Base-by-base conservation (phyloP, 257 asterid genomes). In the Petunia secreta region DNA sequence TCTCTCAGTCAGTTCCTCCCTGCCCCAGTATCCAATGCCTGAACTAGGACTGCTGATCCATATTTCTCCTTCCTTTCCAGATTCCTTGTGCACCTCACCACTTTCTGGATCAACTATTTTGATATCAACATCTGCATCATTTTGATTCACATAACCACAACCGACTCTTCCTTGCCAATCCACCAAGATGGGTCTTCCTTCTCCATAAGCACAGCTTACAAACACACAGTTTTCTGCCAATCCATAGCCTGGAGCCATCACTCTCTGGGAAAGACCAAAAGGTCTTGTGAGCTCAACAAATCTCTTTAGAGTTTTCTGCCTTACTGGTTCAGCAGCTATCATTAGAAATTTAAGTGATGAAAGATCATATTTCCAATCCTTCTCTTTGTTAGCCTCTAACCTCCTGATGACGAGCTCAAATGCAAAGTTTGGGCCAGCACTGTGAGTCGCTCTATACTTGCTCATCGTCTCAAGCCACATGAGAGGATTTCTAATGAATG, bases 151-250 rank as follows among this genome's bases (percentile, higher is more conserved):
- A 13, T 89, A 91, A 37, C 98, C 98, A 52, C 98, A 93, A 54
- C 97, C 80, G 11, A 93, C 95, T 79, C 95, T 80, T 80, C 98
- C 97, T 85, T 93, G 97, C 98, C 98, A 93, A 76, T 93, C 98
- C 73, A 93, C 90, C 82, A 89, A 50, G 16, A 90, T 53, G 15
- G 98, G 92, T 50, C 81, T 90, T 75, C 90, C 90, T 85, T 90
- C 94, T 44, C 97, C 98, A 82, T 91, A 93, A 2, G 92, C 97
- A 81, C 98, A 91, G 39, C 87, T 88, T 34, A 89, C 98, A 82
- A 91, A 93, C 57, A 93, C 97, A 38, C 98, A 93, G 73, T 93
- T 93, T 84, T 93, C 98, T 3, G 98, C 98, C 89, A 93, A 88
- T 62, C 98, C 98, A 71, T 93, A 91, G 40, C 98, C 97, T 50